Evolutionary conservation across 78 protist species (phyloP).

Genomic region (Anaeramoeba flamelloides): DNA sequence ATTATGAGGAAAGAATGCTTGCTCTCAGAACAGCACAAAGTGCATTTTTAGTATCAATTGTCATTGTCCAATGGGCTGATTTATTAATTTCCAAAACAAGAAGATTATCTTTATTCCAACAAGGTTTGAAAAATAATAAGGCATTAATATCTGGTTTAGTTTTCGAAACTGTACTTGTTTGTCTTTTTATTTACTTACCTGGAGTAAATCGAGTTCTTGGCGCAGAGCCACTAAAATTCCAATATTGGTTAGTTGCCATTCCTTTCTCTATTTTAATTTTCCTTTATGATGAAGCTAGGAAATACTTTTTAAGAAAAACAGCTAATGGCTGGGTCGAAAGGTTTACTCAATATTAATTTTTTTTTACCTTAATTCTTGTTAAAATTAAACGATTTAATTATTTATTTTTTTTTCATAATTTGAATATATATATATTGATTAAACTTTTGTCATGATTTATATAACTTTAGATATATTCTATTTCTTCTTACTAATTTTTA

Average conservation of each 20-base stretch:
- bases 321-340: slow-evolving; percentile 7
- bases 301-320: slow-evolving; percentile 27
- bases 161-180: not conserved
- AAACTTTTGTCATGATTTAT: no score
- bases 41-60: slow-evolving; percentile 9
- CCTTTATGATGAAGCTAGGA: slow-evolving; percentile 47
- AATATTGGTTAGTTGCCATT: slow-evolving; percentile 56
- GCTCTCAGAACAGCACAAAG: slow-evolving; percentile 5
- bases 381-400: no score
- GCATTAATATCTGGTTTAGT: not conserved
- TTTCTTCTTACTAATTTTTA: no score
- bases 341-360: slow-evolving; percentile 1
- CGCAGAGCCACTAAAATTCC: slow-evolving; percentile 29
- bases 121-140: slow-evolving; percentile 2
- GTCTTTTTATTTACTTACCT: not conserved
- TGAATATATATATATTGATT: no score
- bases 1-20: not conserved
- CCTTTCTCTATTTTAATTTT: slow-evolving; percentile 63
- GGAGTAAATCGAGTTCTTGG: slow-evolving; percentile 28
- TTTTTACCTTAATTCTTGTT: no score
- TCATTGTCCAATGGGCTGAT: slow-evolving; percentile 4
- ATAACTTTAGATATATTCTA: no score
- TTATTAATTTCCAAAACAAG: not conserved
- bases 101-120: not conserved
- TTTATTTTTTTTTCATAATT: no score